Evolutionary conservation across 2,329 filamentous ascomycete genomes (phyloP).

Genomic region (Cladosporium sp.): DNA sequence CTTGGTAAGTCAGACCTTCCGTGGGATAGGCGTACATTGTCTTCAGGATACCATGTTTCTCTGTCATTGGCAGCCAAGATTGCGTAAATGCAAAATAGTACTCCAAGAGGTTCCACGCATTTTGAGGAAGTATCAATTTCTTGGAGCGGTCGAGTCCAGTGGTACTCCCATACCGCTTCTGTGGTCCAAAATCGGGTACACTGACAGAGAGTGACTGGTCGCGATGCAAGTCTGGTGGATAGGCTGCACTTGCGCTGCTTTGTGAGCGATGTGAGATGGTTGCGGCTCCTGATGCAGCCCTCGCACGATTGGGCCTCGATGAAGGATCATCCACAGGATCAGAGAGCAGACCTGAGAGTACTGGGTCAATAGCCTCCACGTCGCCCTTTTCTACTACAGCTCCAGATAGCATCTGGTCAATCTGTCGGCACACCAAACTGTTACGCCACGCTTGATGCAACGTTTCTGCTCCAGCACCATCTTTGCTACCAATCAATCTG

Average conservation of each 20-base stretch:
- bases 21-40: constrained; percentile 58
- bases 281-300: background rate
- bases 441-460: constrained; percentile 64
- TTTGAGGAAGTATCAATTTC: constrained; percentile 48
- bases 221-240: background rate
- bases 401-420: constrained; percentile 63
- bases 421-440: constrained; percentile 62
- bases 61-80: constrained; percentile 73
- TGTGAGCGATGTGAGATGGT: background rate
- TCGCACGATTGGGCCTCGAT: background rate
- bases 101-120: constrained; percentile 65
- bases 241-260: background rate
- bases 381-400: constrained; percentile 28
- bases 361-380: constrained; percentile 10
- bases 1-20: constrained; percentile 40
- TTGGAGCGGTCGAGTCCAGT: background rate
- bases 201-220: background rate
- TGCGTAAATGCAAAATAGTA: constrained; percentile 76
- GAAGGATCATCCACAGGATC: background rate
- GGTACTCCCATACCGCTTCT: background rate
- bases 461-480: constrained; percentile 56
- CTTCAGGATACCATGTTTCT: constrained; percentile 64
- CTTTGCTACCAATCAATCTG: constrained; percentile 53
- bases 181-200: background rate
- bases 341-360: constrained; percentile 3